phyloP scores from a whole-genome alignment of 1,284 basidiomycete species.

The Kalmanozyma brasiliensis region DNA sequence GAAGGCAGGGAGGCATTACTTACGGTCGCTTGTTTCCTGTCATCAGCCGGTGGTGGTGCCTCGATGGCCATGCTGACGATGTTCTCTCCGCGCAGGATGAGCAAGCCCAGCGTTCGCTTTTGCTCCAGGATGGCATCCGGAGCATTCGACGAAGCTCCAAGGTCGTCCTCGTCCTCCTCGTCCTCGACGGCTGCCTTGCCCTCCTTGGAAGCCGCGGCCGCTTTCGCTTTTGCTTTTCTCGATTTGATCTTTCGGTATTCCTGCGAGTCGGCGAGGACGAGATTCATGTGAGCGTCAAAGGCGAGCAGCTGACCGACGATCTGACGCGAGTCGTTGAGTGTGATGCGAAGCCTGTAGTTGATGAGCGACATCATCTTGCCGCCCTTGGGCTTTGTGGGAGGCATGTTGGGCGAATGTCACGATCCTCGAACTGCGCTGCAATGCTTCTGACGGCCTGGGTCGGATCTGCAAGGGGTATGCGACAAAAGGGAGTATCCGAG shows the following conservation, averaged over 20 bases:
- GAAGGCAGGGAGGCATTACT: constrained; percentile 15
- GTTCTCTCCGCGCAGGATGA: constrained; percentile 94
- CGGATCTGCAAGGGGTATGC: too few relatives aligned
- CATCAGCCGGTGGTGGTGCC: constrained; percentile 91
- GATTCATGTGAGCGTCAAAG: constrained; percentile 99
- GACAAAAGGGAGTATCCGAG: too few relatives aligned
- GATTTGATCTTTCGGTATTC: constrained; percentile 65
- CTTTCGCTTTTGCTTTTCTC: constrained; percentile 50
- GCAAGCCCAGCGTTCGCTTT: constrained; percentile 93
- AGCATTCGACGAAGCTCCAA: constrained; percentile 17
- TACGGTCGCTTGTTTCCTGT: constrained; percentile 84
- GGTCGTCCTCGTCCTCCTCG: constrained; percentile 61
- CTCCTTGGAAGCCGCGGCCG: constrained; percentile 35
- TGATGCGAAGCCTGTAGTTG: constrained; percentile 97
- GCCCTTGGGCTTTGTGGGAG: constrained; percentile 63
- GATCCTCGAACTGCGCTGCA: not conserved
- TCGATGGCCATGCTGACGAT: constrained; percentile 95
- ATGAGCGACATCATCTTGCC: constrained; percentile 94
- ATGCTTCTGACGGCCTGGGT: too few relatives aligned
- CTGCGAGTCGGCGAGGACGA: constrained; percentile 85
- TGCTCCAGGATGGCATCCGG: constrained; percentile 80
- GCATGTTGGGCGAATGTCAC: constrained; percentile 23
- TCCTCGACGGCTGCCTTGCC: constrained; percentile 46
- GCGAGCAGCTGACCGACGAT: constrained; percentile 98
- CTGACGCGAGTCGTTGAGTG: constrained; percentile 95